These are phyloP conservation scores for Xylariaceae sp. DNA, from an alignment of 2,329 filamentous ascomycete genomes.

Conservation along the genomic window DNA sequence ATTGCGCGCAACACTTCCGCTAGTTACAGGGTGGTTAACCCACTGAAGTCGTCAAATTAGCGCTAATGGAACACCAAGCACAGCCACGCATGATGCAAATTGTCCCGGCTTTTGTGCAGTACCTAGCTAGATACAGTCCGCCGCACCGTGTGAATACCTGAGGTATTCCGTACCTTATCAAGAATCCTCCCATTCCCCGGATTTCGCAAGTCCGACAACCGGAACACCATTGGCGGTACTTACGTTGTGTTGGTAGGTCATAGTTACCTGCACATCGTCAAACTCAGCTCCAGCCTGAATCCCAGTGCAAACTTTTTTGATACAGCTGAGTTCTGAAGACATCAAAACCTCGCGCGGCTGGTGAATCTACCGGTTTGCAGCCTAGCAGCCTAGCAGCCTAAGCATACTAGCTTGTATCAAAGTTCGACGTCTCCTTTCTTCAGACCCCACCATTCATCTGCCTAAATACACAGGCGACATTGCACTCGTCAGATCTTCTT, in stretches of 20 bases:
- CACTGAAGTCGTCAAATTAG: too few relatives aligned
- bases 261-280: background rate
- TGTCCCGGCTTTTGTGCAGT: too few relatives aligned
- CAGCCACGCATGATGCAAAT: too few relatives aligned
- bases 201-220: conserved; percentile 27
- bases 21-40: too few relatives aligned
- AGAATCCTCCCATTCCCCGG: conserved; percentile 21
- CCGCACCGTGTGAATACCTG: too few relatives aligned
- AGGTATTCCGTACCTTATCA: background rate
- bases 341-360: background rate
- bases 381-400: background rate
- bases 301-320: background rate
- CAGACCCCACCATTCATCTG: background rate
- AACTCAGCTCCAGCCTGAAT: background rate
- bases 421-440: background rate
- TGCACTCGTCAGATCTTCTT: background rate
- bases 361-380: background rate
- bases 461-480: background rate
- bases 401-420: background rate
- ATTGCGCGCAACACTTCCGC: too few relatives aligned
- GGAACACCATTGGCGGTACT: conserved; percentile 14
- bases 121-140: too few relatives aligned
- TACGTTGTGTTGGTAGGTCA: background rate
- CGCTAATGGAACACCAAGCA: too few relatives aligned
- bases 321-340: background rate